Base-by-base conservation (phyloP, 768 basidiomycete species). In the Calocera cornea region DNA sequence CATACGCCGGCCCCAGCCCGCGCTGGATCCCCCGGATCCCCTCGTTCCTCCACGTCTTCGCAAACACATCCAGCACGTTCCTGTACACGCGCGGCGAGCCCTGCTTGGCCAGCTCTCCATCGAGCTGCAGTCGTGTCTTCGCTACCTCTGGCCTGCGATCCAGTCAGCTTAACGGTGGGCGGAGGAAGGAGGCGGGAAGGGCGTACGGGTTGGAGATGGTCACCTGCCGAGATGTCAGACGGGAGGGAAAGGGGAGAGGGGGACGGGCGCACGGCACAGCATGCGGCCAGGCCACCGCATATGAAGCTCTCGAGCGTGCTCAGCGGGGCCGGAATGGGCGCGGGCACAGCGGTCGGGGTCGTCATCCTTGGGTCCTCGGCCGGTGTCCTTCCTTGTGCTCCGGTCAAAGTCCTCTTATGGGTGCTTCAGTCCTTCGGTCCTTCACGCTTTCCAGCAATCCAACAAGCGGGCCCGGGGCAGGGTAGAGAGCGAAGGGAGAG, bases 111-210 rank as follows among this genome's bases (percentile, higher is more conserved):
- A 99, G 84, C 76, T 98, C 97, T 29, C 95, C 97, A 74, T 98
- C 94, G 29, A 99, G 83, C 76, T 99, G 97, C 64, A 99, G 78
- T 66, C 95, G 88, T 44, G 97, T 98, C 78, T 98, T 98, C 50
- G 90, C 89, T 24, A 94, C 92, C 73, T 77, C 75, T 44, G 70
- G 69, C 41, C 70, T 71, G 67, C 69, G 36, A 64, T 41, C 24
- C 36, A 8, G 24, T 14, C 36, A 64, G 22, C n/a, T n/a, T n/a
- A n/a, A 22, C 14, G 17, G 1, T 14, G 24, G 29, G 27, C 11
- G 49, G 10, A 27, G 29, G n/a, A 29, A 2, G 31, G 27, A 14
- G 65, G 33, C 36, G 8, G 27, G 29, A 31, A 88, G 88, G 2
- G 19, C 19, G 7, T 86, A 87, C 14, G 87, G 86, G 71, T 90